A percentile compares a stretch with the other conserved stretches of the same genome.
Evolutionary conservation across 805 yeast genomes (phyloP).

Genomic region (Metschnikowia noctiluminum): DNA sequence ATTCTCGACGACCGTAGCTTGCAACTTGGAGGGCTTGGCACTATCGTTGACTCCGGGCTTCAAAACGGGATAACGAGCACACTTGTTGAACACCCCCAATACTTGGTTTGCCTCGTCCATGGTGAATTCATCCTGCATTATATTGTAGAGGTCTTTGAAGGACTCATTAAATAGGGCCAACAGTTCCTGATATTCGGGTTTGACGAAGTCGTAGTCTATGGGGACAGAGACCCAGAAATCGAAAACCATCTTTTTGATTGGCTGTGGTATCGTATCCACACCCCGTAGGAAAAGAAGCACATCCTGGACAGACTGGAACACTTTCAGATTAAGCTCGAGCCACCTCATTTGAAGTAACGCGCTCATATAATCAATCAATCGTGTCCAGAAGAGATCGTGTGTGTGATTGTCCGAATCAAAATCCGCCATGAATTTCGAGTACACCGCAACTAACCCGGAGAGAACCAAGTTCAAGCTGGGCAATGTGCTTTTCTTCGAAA

Average conservation of each 20-base stretch:
- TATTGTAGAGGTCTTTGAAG: constrained; percentile 46
- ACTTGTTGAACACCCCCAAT: constrained; percentile 57
- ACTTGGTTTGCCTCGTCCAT: constrained; percentile 43
- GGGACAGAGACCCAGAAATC: constrained; percentile 48
- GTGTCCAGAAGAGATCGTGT: constrained; percentile 48
- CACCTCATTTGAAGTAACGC: constrained; percentile 38
- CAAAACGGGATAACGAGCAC: constrained; percentile 70
- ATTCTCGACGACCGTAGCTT: constrained; percentile 51
- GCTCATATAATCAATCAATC: constrained; percentile 49
- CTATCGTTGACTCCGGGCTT: constrained; percentile 57
- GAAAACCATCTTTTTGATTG: constrained; percentile 39
- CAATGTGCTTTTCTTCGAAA: constrained; percentile 43
- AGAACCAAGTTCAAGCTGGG: constrained; percentile 63
- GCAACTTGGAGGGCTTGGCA: constrained; percentile 55
- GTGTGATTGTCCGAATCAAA: constrained; percentile 22
- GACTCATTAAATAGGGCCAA: constrained; percentile 52
- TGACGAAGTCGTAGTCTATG: constrained; percentile 38
- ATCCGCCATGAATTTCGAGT: constrained; percentile 46
- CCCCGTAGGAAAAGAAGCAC: constrained; percentile 37
- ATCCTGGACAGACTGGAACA: constrained; percentile 53
- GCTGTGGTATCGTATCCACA: constrained; percentile 9
- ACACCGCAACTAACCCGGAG: constrained; percentile 65
- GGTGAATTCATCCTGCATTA: constrained; percentile 31
- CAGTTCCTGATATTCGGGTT: constrained; percentile 56
- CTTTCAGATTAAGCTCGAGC: constrained; percentile 51